Percentiles rank a stretch among this genome's conserved stretches.
Evolutionary conservation across 345 rosid genomes (phyloP).

Genomic region (Moricandia moricandioides): DNA sequence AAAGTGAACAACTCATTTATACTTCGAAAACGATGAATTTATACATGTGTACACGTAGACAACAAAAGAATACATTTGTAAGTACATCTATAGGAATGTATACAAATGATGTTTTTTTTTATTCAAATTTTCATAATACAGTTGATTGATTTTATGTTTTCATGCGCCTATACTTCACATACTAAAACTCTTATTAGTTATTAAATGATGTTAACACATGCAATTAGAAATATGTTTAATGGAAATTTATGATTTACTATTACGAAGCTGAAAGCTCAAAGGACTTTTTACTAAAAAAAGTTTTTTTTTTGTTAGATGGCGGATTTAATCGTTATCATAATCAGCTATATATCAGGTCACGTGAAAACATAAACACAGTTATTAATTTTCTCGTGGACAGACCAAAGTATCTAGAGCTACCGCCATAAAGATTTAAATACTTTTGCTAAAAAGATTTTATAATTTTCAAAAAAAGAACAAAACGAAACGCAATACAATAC

Average conservation of each 20-base stretch:
- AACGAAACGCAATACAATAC: conserved; percentile 4
- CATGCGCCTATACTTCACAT: too few species aligned
- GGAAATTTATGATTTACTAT: background rate
- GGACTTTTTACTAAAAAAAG: background rate
- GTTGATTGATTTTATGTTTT: too few species aligned
- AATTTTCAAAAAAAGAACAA: background rate
- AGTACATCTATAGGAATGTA: background rate
- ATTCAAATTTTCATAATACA: too few species aligned
- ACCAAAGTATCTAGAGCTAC: conserved; percentile 28
- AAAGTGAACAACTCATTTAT: background rate
- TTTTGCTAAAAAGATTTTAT: background rate
- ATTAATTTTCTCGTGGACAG: too few species aligned
- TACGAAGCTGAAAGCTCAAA: background rate
- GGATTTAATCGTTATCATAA: background rate
- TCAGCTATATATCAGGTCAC: conserved; percentile 8
- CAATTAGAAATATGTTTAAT: background rate
- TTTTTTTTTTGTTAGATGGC: background rate
- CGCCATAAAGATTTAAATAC: background rate
- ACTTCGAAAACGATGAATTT: background rate
- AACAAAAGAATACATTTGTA: background rate
- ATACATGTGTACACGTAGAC: background rate
- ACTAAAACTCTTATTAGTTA: too few species aligned
- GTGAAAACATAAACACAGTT: conserved; percentile 7
- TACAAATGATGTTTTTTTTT: conserved; percentile 2
- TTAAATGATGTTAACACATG: too few species aligned